Conservation (phyloP, 805 yeast species). For the Yamadazyma philogaea region DNA sequence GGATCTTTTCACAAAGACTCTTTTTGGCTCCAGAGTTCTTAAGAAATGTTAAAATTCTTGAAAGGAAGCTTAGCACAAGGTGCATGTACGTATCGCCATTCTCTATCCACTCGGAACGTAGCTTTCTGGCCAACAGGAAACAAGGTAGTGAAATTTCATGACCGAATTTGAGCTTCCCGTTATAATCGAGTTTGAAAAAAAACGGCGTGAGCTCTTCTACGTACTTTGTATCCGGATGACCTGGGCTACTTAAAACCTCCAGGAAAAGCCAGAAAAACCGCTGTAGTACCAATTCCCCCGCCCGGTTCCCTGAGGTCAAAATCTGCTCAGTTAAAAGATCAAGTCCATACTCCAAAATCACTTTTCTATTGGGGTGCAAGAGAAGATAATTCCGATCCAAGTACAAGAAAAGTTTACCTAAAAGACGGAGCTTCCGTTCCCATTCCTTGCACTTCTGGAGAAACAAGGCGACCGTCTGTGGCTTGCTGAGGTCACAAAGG, state of each 20-base stretch:
- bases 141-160: constrained; percentile 14
- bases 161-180: constrained; percentile 15
- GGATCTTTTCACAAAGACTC: constrained; percentile 18
- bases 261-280: not conserved
- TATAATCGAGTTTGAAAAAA: constrained; percentile 21
- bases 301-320: not conserved
- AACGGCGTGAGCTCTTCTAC: constrained; percentile 17
- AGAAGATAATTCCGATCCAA: constrained; percentile 34
- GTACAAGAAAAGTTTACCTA: constrained; percentile 32
- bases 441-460: constrained; percentile 21
- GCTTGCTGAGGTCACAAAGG: not conserved
- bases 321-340: constrained; percentile 7
- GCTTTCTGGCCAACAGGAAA: constrained; percentile 14
- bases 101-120: constrained; percentile 19
- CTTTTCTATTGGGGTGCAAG: constrained; percentile 28
- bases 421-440: constrained; percentile 21
- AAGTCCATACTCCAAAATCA: constrained; percentile 26
- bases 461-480: constrained; percentile 1
- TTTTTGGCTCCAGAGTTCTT: constrained; percentile 19
- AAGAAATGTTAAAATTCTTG: constrained; percentile 19
- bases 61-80: constrained; percentile 12
- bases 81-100: constrained; percentile 16
- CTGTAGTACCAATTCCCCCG: not conserved
- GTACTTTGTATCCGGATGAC: constrained; percentile 1
- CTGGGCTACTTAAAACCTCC: not conserved